phyloP scores from a whole-genome alignment of 352 stramenopile species.

The Pythium volutum region DNA sequence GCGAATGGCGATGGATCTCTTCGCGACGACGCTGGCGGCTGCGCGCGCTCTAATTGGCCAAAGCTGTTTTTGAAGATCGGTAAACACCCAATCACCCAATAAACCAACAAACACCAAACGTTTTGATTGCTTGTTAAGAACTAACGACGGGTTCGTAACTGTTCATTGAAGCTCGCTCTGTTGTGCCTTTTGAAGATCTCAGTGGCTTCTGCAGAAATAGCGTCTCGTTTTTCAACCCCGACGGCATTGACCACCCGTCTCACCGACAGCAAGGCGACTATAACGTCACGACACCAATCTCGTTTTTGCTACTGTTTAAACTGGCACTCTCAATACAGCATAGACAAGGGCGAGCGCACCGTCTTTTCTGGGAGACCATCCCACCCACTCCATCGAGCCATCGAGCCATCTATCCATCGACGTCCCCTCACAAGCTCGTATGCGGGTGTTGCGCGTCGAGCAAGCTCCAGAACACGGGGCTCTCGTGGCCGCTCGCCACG shows the following conservation, averaged over 20 bases:
- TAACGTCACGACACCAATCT: conserved; percentile 7
- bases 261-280: background rate
- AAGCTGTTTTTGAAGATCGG: conserved; percentile 14
- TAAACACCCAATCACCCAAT: conserved; percentile 20
- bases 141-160: background rate
- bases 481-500: conserved; percentile 66
- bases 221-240: background rate
- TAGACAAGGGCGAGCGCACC: background rate
- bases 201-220: background rate
- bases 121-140: background rate
- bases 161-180: background rate
- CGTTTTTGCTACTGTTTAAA: conserved; percentile 4
- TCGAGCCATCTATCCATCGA: background rate
- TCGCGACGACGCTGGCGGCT: conserved; percentile 13
- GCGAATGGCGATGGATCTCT: conserved; percentile 13
- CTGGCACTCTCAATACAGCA: conserved; percentile 13
- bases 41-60: conserved; percentile 13
- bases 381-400: background rate
- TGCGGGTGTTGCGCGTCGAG: conserved; percentile 40
- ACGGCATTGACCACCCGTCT: background rate
- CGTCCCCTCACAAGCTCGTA: conserved; percentile 19
- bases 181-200: background rate
- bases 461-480: conserved; percentile 66
- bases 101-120: background rate
- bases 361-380: background rate